Evolutionary conservation across 345 rosid genomes (phyloP).

Genomic region (Hibiscus syriacus): DNA sequence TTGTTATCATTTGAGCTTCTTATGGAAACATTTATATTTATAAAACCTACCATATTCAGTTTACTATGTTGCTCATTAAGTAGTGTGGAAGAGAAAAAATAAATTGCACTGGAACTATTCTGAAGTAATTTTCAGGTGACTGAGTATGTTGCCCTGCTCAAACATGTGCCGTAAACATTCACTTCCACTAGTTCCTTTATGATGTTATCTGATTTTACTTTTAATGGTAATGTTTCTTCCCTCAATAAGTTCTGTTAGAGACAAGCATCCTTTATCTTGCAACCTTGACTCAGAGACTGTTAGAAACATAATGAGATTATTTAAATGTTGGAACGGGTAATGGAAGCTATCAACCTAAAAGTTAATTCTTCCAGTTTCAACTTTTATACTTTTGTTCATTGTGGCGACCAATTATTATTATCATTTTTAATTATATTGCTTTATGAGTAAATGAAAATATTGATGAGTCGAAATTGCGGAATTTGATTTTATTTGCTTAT

Average conservation of each 20-base stretch:
- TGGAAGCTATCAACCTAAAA: background rate
- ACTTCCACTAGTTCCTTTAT: background rate
- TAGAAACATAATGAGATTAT: background rate
- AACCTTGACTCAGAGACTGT: background rate
- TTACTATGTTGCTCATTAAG: background rate
- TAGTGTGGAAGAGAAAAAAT: background rate
- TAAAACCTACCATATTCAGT: background rate
- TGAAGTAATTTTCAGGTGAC: background rate
- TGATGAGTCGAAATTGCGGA: background rate
- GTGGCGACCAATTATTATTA: background rate
- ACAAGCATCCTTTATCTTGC: background rate
- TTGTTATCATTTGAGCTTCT: constrained; percentile 3
- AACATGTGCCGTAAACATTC: background rate
- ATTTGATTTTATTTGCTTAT: background rate
- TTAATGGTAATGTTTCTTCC: background rate
- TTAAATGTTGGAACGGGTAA: background rate
- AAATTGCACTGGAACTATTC: background rate
- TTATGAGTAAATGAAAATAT: background rate
- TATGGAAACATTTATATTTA: background rate
- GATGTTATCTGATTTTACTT: background rate
- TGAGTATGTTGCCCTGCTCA: background rate
- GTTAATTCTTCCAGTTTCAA: background rate
- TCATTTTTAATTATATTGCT: background rate
- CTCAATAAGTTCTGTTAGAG: background rate
- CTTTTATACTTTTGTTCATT: background rate